These are phyloP conservation scores for Melocanna baccifera DNA, from an alignment of 176 grass and related monocot genomes.

Conservation along the genomic window DNA sequence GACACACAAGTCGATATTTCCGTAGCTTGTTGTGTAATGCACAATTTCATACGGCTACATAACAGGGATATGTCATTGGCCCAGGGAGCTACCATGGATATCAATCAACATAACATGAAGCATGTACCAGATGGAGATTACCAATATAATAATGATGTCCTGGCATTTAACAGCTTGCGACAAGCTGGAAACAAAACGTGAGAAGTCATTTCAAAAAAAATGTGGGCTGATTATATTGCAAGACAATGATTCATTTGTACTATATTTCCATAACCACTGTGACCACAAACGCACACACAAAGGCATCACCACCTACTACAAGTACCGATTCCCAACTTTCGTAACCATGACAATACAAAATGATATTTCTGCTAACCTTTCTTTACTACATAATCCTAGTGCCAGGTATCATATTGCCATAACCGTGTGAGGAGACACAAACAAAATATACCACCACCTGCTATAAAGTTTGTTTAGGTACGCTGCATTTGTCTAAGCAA, in stretches of 20 bases:
- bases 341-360: no score
- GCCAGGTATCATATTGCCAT: no score
- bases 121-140: constrained; percentile 2
- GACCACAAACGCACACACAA: no score
- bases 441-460: background rate
- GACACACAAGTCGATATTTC: background rate
- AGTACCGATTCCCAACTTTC: no score
- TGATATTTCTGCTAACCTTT: no score
- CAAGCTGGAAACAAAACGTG: background rate
- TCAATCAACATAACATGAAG: background rate
- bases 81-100: background rate
- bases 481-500: background rate
- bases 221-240: constrained; percentile 25
- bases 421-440: no score
- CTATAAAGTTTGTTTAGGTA: background rate
- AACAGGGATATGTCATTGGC: constrained; percentile 8
- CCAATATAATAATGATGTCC: background rate
- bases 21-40: constrained; percentile 9
- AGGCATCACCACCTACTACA: no score
- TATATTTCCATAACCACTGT: no score
- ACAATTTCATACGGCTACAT: constrained; percentile 6
- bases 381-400: no score
- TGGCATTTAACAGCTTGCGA: background rate
- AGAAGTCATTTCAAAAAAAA: background rate
- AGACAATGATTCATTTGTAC: background rate